A percentile compares a stretch with the other conserved stretches of the same genome.
Conservation (phyloP, 495 filamentous ascomycete genomes). For the Viridothelium virens region DNA sequence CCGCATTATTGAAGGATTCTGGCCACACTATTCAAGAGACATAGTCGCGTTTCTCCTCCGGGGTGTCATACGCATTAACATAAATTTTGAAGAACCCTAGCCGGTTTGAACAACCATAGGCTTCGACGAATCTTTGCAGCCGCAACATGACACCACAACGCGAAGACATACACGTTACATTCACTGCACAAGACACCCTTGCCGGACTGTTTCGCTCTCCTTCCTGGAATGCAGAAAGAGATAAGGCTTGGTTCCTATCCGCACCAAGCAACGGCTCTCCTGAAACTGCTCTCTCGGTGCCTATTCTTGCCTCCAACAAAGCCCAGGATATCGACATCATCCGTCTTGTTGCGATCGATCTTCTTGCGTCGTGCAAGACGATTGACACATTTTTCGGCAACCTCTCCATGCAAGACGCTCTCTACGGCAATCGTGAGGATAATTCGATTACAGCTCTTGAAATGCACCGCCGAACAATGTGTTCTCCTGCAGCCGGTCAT, state of each 20-base stretch:
- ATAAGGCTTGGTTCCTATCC: neutral
- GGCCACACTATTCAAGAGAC: neutral
- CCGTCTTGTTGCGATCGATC: neutral
- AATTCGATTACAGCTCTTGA: neutral
- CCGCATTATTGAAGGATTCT: neutral
- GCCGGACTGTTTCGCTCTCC: neutral
- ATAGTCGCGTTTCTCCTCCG: neutral
- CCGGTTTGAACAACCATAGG: too few relatives aligned
- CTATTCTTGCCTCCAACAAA: neutral
- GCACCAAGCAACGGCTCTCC: neutral
- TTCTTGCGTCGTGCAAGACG: neutral
- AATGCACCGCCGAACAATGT: neutral
- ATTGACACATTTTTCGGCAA: neutral
- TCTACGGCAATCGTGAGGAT: neutral
- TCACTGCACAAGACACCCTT: neutral
- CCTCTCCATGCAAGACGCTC: neutral
- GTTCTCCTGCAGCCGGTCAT: neutral
- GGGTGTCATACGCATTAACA: neutral
- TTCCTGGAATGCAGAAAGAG: conserved; percentile 2
- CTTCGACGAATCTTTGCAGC: too few relatives aligned
- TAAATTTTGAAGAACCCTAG: neutral
- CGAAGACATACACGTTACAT: neutral
- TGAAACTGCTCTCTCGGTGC: neutral
- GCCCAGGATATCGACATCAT: neutral
- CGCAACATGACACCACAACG: neutral